A percentile compares a stretch with the other conserved stretches of the same genome.
These are phyloP conservation scores for Keithomyces neogunnii DNA, from an alignment of 2,329 filamentous ascomycete genomes.

Conservation along the genomic window DNA sequence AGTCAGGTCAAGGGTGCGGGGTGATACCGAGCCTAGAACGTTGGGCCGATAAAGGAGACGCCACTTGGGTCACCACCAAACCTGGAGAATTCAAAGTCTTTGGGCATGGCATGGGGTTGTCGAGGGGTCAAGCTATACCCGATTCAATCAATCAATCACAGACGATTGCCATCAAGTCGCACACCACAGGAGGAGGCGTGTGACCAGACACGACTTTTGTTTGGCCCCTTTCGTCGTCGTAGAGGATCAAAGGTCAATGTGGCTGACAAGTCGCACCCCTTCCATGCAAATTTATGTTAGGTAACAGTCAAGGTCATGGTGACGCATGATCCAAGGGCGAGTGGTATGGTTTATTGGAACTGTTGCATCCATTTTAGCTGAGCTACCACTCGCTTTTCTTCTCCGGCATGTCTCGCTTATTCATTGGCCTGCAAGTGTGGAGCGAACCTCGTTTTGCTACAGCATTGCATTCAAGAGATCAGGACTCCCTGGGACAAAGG, in stretches of 20 bases:
- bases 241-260: no score
- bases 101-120: neutral
- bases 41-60: conserved; percentile 8
- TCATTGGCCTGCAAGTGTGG: no score
- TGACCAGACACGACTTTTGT: no score
- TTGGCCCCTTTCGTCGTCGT: no score
- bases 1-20: conserved; percentile 5
- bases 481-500: no score
- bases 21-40: neutral
- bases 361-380: no score
- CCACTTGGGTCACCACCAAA: neutral
- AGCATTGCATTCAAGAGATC: no score
- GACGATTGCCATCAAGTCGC: no score
- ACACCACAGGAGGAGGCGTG: neutral
- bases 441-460: no score
- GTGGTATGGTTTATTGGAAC: neutral
- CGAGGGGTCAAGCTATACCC: neutral
- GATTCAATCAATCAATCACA: no score
- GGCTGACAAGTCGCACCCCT: neutral
- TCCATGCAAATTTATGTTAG: neutral
- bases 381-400: no score
- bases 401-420: no score
- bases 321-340: neutral
- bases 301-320: neutral
- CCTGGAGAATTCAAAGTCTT: neutral